Evolutionary conservation across 139 green algal species (phyloP).

Genomic region (Coelastrella sp.): DNA sequence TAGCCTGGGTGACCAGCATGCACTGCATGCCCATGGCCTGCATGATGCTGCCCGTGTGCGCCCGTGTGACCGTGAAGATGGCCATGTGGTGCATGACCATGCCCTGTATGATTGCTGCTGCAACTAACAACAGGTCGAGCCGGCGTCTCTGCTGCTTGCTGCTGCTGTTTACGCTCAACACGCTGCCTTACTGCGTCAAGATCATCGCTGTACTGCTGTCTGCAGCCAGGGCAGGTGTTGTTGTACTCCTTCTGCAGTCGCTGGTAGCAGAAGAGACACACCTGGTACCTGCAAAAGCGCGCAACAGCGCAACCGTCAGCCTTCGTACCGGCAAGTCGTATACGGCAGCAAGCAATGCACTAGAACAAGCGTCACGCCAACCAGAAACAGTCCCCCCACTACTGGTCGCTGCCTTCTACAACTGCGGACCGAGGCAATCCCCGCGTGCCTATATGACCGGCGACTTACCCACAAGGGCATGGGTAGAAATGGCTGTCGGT

Average conservation of each 20-base stretch:
- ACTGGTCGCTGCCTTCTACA: no score
- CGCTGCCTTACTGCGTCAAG: constrained; percentile 32
- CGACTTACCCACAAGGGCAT: constrained; percentile 69
- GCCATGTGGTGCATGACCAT: constrained; percentile 18
- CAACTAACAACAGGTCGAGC: not conserved
- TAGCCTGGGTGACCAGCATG: not conserved
- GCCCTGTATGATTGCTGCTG: not conserved
- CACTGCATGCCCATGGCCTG: not conserved
- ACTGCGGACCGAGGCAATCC: no score
- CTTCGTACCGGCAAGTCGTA: no score
- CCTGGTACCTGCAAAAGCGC: constrained; percentile 60
- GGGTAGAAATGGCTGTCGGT: constrained; percentile 69
- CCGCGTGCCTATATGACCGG: not conserved
- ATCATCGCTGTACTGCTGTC: constrained; percentile 61
- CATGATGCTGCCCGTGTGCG: not conserved
- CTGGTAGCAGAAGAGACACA: constrained; percentile 75
- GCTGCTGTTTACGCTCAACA: constrained; percentile 30
- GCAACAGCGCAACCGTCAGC: no score
- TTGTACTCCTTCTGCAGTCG: constrained; percentile 65
- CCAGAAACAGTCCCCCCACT: no score
- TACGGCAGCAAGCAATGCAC: no score
- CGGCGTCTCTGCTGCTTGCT: constrained; percentile 7
- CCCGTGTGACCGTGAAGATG: not conserved
- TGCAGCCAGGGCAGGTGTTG: constrained; percentile 64
- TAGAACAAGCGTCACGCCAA: not conserved